Conservation (phyloP, 192 early-diverging fungal species). For the Gryganskiella cystojenkinii region DNA sequence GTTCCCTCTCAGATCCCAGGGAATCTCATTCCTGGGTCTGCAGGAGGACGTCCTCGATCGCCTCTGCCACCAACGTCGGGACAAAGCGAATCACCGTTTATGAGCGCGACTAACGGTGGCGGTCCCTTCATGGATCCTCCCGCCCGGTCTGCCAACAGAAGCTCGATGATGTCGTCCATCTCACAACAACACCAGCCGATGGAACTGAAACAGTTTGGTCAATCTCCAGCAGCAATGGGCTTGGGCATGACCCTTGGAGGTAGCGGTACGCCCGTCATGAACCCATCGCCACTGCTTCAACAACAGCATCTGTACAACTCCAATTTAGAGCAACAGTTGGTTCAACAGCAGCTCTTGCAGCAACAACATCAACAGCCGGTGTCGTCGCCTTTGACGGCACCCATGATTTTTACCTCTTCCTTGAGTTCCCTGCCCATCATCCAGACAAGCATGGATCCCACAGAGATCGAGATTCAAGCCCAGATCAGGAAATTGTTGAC, state of each 20-base stretch:
- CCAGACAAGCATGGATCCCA: too few species aligned
- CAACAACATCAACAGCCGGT: conserved; percentile 12
- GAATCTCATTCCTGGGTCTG: conserved; percentile 17
- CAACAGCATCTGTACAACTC: conserved; percentile 16
- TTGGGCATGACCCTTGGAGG: conserved; percentile 22
- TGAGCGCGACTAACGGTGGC: neutral
- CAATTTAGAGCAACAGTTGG: conserved; percentile 9
- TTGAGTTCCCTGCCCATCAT: neutral
- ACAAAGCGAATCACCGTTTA: neutral
- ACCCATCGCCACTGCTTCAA: conserved; percentile 19
- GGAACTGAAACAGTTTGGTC: conserved; percentile 37
- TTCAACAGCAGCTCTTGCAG: conserved; percentile 10
- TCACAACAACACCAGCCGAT: conserved; percentile 21
- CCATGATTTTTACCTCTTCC: neutral
- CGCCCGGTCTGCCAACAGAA: neutral
- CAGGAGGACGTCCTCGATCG: conserved; percentile 18
- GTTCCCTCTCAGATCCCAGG: conserved; percentile 23
- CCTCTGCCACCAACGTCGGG: conserved; percentile 14
- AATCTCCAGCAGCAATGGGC: conserved; percentile 18
- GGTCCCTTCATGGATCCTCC: conserved; percentile 34
- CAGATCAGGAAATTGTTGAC: conserved; percentile 79
- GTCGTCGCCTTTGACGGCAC: conserved; percentile 3
- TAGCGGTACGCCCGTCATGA: conserved; percentile 22
- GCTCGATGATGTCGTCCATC: conserved; percentile 6
- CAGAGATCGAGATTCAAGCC: conserved; percentile 79